A percentile compares a stretch with the other conserved stretches of the same genome.
Conservation (phyloP, 768 basidiomycete species). For the Hygrocybe coccinea region DNA sequence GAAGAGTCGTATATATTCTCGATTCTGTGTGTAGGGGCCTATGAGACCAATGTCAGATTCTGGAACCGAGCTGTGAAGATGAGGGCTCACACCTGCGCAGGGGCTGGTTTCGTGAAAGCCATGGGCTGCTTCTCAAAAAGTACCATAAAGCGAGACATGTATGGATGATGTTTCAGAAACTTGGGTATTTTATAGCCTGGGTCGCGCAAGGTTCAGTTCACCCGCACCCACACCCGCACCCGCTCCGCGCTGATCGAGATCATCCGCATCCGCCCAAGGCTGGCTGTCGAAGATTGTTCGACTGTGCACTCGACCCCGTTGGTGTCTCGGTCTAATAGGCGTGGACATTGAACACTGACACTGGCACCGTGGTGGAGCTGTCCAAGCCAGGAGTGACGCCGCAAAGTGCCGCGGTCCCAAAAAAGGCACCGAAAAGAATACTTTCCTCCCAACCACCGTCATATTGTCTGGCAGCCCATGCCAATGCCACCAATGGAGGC, state of each 20-base stretch:
- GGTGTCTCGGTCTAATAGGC: neutral
- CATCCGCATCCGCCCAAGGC: neutral
- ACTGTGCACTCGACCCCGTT: neutral
- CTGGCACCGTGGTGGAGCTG: neutral
- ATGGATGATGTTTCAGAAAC: too few relatives aligned
- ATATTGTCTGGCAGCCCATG: too few relatives aligned
- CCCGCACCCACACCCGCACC: too few relatives aligned
- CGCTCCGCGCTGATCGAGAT: neutral
- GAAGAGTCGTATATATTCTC: too few relatives aligned
- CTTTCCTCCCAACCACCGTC: too few relatives aligned
- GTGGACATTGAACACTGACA: too few relatives aligned
- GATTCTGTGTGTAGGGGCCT: too few relatives aligned
- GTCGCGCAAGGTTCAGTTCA: too few relatives aligned
- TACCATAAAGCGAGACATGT: neutral
- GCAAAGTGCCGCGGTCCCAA: neutral
- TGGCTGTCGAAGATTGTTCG: neutral
- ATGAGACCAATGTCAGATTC: too few relatives aligned
- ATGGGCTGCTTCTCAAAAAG: neutral
- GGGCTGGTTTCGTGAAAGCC: neutral
- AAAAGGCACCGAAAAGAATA: neutral
- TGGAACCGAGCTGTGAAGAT: too few relatives aligned
- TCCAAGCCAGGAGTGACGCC: neutral
- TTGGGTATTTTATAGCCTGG: too few relatives aligned
- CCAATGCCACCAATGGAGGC: constrained; percentile 38
- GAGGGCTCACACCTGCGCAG: too few relatives aligned